Evolutionary conservation across 208 protist species (phyloP).

Genomic region (Lotmaria passim): DNA sequence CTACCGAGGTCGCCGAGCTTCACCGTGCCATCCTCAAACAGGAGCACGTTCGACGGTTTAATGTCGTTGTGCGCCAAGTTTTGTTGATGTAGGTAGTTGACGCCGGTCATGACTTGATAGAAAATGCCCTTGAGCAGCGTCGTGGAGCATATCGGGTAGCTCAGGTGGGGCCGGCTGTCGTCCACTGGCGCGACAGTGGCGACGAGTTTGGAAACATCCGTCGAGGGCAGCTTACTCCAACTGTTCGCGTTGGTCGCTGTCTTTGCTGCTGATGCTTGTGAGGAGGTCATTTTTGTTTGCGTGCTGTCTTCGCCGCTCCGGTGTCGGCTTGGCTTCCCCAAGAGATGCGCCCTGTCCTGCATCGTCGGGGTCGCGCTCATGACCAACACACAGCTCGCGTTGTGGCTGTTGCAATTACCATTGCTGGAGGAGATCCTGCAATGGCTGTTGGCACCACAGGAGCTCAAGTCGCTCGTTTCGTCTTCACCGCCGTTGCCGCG

Average conservation of each 20-base stretch:
- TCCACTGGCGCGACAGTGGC: neutral
- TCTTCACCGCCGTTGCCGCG: slow-evolving; percentile 7
- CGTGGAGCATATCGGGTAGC: slow-evolving; percentile 48
- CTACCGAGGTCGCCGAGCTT: slow-evolving; percentile 81
- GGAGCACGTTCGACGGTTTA: slow-evolving; percentile 83
- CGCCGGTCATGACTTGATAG: slow-evolving; percentile 72
- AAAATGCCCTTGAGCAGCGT: slow-evolving; percentile 74
- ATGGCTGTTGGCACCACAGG: neutral
- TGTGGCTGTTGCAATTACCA: slow-evolving; percentile 3
- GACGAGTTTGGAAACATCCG: too few species aligned
- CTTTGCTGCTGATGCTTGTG: too few species aligned
- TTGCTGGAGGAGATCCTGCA: too few species aligned
- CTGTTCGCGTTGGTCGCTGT: too few species aligned
- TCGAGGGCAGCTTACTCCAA: too few species aligned
- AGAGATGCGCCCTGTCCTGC: neutral
- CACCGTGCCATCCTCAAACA: slow-evolving; percentile 77
- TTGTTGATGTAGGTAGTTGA: slow-evolving; percentile 83
- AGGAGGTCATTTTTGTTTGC: too few species aligned
- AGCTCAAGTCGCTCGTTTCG: slow-evolving; percentile 13
- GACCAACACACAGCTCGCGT: slow-evolving; percentile 7
- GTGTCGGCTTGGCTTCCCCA: too few species aligned
- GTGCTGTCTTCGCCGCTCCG: too few species aligned
- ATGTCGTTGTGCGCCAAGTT: slow-evolving; percentile 85
- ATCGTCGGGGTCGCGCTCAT: slow-evolving; percentile 32
- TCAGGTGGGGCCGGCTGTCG: slow-evolving; percentile 17